Evolutionary conservation across 495 filamentous ascomycete species (phyloP), one percentile per base, ranked within the genome.

Genomic region (Parathielavia hyrcaniae): DNA sequence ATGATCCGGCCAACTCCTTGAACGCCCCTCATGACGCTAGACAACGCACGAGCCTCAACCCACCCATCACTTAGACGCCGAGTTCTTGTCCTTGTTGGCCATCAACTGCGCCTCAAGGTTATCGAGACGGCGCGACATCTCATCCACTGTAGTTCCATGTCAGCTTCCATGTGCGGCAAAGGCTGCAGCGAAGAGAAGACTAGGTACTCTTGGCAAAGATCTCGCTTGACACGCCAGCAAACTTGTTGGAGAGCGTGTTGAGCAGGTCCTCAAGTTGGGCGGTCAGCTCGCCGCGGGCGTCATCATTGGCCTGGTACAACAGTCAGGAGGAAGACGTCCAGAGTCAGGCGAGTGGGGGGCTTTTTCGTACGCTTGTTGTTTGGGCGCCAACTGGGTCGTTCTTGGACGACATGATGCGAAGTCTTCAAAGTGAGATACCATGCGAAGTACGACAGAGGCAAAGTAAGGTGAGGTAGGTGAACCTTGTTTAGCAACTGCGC

Each of bases 61-160:
- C 16, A 13, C 13, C 16, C 14, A 20, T 49, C 48, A 46, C 49
- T 38, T 45, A 10, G 55, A 41, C 46, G 55, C 57, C 48, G 59
- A 56, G 36, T 57, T 65, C 35, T 73, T 79, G 32, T 80, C 76
- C 51, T 76, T 76, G 53, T 69, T 76, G 11, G 75, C 73, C 63
- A 81, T 77, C 35, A 91, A 72, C 17, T 86, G 85, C 43, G 86
- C 78, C 71, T 97, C 92, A 36, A 97, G 81, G 50, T 86, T 88
- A 68, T 97, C 92, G 5, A 97, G 73, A 17, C 92, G 86, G 58
- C 86, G 79, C 13, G 89, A 86, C 92, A 97, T 97, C 55, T 96
- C 93, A 64, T 97, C 92, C 85, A 97, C 91, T 96, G 61, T 34
- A 39, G 2, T 10, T 34, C n/a, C n/a, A n/a, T n/a, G 43, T 59